Evolutionary conservation across 2,329 filamentous ascomycete species (phyloP), one percentile per base, ranked within the genome.

Genomic region (Penicillium aurantiogriseum): DNA sequence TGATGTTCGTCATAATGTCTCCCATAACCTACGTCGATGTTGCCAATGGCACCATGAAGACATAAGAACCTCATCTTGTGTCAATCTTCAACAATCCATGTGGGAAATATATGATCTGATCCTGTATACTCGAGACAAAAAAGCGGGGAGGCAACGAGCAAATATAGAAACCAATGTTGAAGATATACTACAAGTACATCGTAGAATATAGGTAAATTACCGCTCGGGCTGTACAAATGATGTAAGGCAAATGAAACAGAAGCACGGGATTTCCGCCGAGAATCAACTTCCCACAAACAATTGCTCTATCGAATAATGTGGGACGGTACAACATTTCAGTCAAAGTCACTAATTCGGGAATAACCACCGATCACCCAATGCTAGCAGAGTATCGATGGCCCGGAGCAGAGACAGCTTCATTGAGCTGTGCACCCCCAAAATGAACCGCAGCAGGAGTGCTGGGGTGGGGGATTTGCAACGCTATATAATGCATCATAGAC

Each of bases 31-130:
- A 70, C 68, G 44, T 70, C 60, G 15, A 65, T 52, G 43, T 69
- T 70, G 54, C 65, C 66, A 61, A 69, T 68, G 42, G 67, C 64
- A 45, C 68, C 68, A 44, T 69, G 68, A 36, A 70, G 63, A 48
- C 68, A 70, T 19, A 70, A 31, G 47, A 69, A 69, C 25, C 63
- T 59, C 68, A 70, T 70, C 43, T 21, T 39, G 11, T 62, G 50
- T 19, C 44, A 33, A 51, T 15, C 46, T 55, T 35, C 47, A 57
- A 54, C 45, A 2, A 27, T 36, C 21, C 17, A 21, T 5, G 9
- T 2, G 47, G 36, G 21, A 29, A 21, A 43, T 25, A 9, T 49
- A 21, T 36, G 10, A 52, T 35, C 21, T n/a, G 50, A 39, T 6
- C 8, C 13, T 31, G 71, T 5, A 53, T 46, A 43, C 39, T 57